These are phyloP conservation scores for Alternaria panax DNA, from an alignment of 2,329 filamentous ascomycete species.

Conservation along the genomic window DNA sequence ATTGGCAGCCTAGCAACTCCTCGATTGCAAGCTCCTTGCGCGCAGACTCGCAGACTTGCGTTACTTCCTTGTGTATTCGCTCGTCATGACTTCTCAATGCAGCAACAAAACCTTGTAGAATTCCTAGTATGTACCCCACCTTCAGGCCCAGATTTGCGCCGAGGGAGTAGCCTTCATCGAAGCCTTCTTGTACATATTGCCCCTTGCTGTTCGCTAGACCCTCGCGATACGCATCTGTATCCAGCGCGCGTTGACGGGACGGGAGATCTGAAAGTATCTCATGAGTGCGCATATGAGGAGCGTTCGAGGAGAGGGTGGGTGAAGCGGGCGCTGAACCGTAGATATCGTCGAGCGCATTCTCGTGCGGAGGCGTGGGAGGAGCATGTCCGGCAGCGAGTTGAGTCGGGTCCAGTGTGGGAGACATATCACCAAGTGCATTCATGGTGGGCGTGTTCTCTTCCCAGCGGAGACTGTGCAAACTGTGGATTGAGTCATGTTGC, in stretches of 20 bases:
- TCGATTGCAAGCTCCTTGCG: conserved; percentile 66
- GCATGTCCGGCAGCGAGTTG: conserved; percentile 40
- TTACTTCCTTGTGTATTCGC: conserved; percentile 36
- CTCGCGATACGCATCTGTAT: conserved; percentile 88
- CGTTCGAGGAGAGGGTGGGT: conserved; percentile 31
- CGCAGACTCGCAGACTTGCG: conserved; percentile 54
- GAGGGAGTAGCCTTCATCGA: conserved; percentile 88
- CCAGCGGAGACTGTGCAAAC: not conserved
- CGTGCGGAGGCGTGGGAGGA: conserved; percentile 45
- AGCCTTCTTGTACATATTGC: conserved; percentile 80
- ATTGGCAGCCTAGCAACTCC: conserved; percentile 70
- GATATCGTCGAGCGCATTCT: conserved; percentile 54
- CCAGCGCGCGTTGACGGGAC: conserved; percentile 76
- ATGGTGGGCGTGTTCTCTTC: conserved; percentile 9
- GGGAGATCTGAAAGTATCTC: conserved; percentile 73
- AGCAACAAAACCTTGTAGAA: conserved; percentile 73
- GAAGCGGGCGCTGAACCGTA: conserved; percentile 56
- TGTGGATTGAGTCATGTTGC: conserved; percentile 15
- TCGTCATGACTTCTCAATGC: conserved; percentile 52
- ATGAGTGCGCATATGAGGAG: conserved; percentile 25
- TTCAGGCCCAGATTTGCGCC: conserved; percentile 80
- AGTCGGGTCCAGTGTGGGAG: conserved; percentile 35
- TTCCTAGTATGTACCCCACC: conserved; percentile 77
- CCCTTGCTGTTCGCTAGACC: conserved; percentile 81
- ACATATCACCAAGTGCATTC: conserved; percentile 31